phyloP scores from a whole-genome alignment of 2,329 filamentous ascomycete genomes.

The Cercospora sp. region DNA sequence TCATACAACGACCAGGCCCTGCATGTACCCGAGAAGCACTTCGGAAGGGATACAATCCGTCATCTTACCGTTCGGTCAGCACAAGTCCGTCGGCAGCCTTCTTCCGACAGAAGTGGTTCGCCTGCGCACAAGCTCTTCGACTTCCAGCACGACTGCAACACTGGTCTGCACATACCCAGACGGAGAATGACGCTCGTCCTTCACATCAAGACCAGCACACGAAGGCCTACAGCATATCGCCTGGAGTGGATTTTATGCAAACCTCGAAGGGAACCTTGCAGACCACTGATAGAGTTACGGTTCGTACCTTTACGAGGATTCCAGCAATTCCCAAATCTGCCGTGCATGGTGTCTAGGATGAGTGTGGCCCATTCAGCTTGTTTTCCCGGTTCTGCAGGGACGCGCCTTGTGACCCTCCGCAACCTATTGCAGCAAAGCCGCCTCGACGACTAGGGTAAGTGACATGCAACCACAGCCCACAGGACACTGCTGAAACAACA shows the following conservation, averaged over 20 bases:
- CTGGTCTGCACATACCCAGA: neutral
- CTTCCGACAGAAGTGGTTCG: neutral
- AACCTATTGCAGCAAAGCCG: neutral
- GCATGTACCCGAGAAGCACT: neutral
- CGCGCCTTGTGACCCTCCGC: neutral
- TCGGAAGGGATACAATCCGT: neutral
- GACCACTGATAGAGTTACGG: neutral
- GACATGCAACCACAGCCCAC: neutral
- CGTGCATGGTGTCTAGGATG: neutral
- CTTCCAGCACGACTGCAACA: neutral
- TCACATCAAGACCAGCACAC: neutral
- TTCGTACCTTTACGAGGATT: neutral
- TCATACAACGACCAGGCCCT: too few relatives aligned
- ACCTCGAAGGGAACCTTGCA: neutral
- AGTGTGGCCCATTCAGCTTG: neutral
- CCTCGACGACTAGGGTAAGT: neutral
- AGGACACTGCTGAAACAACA: neutral
- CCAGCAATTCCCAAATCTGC: neutral
- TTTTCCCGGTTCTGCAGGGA: neutral
- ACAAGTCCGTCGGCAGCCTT: neutral
- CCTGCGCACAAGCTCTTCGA: neutral
- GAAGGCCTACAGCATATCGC: neutral
- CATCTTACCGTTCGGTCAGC: neutral
- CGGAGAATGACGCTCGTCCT: neutral
- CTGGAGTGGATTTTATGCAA: neutral